Conservation (phyloP, 164 flowering plant species). For the Aristolochia fimbriata region DNA sequence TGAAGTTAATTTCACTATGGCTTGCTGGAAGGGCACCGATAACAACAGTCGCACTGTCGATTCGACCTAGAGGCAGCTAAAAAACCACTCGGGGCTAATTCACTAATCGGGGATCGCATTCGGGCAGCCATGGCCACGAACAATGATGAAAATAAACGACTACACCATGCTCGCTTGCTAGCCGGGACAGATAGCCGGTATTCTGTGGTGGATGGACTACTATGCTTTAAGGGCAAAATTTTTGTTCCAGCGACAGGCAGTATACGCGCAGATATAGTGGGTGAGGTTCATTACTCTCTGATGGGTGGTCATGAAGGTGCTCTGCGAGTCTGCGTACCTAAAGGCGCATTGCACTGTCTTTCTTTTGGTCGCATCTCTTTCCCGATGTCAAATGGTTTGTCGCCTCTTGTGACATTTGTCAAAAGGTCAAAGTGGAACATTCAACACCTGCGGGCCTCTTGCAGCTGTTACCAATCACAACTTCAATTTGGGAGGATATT, state of each 20-base stretch:
- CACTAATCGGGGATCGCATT: no score
- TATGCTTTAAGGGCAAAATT: background rate
- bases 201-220: background rate
- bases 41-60: no score
- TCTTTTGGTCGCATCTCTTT: background rate
- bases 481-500: conserved; percentile 2
- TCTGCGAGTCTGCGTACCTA: background rate
- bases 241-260: background rate
- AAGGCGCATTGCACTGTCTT: background rate
- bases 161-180: no score
- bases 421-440: background rate
- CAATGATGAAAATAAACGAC: no score
- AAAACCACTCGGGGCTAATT: no score
- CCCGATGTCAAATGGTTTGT: background rate
- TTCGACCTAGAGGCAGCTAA: no score
- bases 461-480: conserved; percentile 6
- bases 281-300: background rate
- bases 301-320: background rate
- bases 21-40: no score
- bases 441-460: conserved; percentile 1
- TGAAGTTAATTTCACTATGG: no score
- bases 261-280: background rate
- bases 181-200: no score
- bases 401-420: no score
- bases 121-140: no score